Percentiles rank a stretch among this genome's conserved stretches.
Evolutionary conservation across 2,329 filamentous ascomycete species (phyloP).

Genomic region (Alternaria brassicae): DNA sequence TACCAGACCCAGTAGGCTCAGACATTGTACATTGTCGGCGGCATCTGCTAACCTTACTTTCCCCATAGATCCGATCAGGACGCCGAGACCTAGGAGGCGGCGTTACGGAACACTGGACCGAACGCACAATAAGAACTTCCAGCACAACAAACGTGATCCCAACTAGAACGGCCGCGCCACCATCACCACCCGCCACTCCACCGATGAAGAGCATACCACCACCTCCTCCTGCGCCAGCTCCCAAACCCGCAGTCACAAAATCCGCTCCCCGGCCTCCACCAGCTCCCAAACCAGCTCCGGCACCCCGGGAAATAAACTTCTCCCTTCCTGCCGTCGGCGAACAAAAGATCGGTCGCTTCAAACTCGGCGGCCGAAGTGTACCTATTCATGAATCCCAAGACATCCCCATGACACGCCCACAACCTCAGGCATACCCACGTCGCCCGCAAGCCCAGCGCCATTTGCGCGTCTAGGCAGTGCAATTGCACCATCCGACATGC

Average conservation of each 20-base stretch:
- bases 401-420: slow-evolving; percentile 13
- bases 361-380: slow-evolving; percentile 28
- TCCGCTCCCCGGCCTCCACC: slow-evolving; percentile 16
- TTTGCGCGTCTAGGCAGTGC: slow-evolving; percentile 4
- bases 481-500: slow-evolving; percentile 10
- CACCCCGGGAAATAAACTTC: slow-evolving; percentile 21
- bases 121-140: slow-evolving; percentile 4
- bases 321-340: slow-evolving; percentile 23
- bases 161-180: not conserved
- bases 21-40: not conserved
- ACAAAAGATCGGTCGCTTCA: slow-evolving; percentile 30
- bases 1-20: slow-evolving; percentile 11
- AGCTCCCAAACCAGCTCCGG: slow-evolving; percentile 5
- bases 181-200: slow-evolving; percentile 12
- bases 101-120: slow-evolving; percentile 2
- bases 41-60: not conserved
- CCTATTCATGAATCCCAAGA: slow-evolving; percentile 36
- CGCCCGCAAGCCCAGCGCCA: slow-evolving; percentile 14
- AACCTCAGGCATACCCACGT: slow-evolving; percentile 10
- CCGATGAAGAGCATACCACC: slow-evolving; percentile 1
- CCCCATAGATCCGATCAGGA: slow-evolving; percentile 10
- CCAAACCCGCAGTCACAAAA: slow-evolving; percentile 4
- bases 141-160: not conserved
- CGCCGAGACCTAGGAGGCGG: not conserved
- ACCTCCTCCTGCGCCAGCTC: slow-evolving; percentile 11